Base-by-base conservation (phyloP, 306 rosid genomes). In the Delonix regia region DNA sequence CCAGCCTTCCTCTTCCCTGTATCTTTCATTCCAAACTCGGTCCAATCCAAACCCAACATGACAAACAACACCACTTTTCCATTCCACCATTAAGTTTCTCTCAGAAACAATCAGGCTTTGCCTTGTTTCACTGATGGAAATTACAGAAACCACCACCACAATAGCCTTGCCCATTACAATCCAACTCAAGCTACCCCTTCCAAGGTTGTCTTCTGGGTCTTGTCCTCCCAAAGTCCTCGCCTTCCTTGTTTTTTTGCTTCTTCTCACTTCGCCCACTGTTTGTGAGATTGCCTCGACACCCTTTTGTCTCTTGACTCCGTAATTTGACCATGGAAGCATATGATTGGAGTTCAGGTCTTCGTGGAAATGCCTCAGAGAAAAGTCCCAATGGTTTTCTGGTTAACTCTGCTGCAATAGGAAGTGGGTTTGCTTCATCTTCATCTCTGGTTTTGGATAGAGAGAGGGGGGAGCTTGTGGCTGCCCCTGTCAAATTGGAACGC, bases 381-480 rank as follows among this genome's bases (percentile, higher is more conserved):
- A 25, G 10, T 3, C 56, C 27, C 39, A 57, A 85, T 71, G 84
- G 83, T 51, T 73, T 87, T 85, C 65, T 79, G 67, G 83, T 71
- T 24, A 82, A 71, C 25, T 84, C 81, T 56, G 64, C 28, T 0
- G 63, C 66, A 4, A 55, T 52, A 33, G 83, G 84, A 78, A 77
- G 64, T 84, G 89, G 92, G 79, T 62, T 81, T 53, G 84, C 69
- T 83, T 86, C 93, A 41, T 73, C 89, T 78, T 84, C 89, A 19
- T 86, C 93, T 61, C 48, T 88, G 76, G 86, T 91, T 74, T 81
- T 91, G 85, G 94, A 91, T 68, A 34, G 83, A 22, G 87, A 71
- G 48, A 91, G 81, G 79, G 88, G 83, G 24, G 88, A 85, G 86
- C 97, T 87, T 60, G 92, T 89, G 71, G 87, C 86, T 65, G 89